Evolutionary conservation across 441 rosid species (phyloP).

Genomic region (Brassica balearica): DNA sequence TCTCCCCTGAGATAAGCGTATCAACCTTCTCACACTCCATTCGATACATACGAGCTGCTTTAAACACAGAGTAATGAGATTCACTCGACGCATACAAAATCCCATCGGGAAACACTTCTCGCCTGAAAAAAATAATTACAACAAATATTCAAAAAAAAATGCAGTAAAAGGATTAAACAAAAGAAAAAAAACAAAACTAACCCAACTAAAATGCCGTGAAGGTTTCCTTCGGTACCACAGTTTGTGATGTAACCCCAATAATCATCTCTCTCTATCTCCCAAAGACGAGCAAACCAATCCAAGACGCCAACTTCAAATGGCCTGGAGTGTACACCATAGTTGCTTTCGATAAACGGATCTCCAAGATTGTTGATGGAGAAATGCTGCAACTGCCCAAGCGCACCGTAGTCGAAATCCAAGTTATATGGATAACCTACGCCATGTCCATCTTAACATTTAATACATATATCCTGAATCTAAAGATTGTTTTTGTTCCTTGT

Average conservation of each 20-base stretch:
- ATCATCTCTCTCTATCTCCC: constrained; percentile 88
- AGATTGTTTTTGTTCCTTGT: neutral
- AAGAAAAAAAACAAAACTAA: constrained; percentile 5
- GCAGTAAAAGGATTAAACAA: neutral
- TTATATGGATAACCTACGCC: constrained; percentile 76
- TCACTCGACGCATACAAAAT: neutral
- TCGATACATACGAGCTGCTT: neutral
- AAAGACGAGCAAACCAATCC: constrained; percentile 98
- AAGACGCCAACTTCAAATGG: constrained; percentile 95
- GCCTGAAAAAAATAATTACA: constrained; percentile 50
- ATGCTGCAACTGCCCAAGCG: constrained; percentile 71
- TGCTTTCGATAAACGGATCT: constrained; percentile 94
- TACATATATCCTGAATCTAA: neutral
- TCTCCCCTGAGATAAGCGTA: constrained; percentile 1
- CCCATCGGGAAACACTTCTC: constrained; percentile 80
- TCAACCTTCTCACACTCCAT: constrained; percentile 1
- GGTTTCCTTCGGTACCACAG: constrained; percentile 97
- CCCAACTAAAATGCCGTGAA: constrained; percentile 92
- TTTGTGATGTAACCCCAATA: constrained; percentile 98
- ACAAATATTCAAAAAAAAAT: constrained; percentile 1
- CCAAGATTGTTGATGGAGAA: constrained; percentile 95
- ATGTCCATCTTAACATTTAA: neutral
- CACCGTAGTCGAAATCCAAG: constrained; percentile 2
- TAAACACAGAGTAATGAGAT: neutral
- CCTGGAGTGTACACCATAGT: constrained; percentile 96